phyloP scores from a whole-genome alignment of 2,329 filamentous ascomycete genomes.

The Xylaria sp. region DNA sequence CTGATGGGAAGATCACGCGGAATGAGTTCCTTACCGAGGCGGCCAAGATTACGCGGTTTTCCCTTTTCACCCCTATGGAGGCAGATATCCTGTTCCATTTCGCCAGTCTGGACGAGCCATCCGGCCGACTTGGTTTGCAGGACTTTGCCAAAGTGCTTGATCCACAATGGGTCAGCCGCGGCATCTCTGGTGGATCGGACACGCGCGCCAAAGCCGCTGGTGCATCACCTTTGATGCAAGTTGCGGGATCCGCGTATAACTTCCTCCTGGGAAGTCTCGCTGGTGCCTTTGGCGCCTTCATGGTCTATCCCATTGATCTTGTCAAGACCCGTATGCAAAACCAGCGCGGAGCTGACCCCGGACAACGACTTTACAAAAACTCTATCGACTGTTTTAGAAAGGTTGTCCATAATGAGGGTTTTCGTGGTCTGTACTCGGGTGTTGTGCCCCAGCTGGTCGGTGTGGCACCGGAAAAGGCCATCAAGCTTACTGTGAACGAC shows the following conservation, averaged over 20 bases:
- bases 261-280: conserved; percentile 85
- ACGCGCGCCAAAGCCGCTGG: conserved; percentile 33
- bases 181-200: conserved; percentile 44
- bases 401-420: conserved; percentile 86
- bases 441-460: conserved; percentile 92
- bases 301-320: conserved; percentile 98
- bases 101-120: conserved; percentile 83
- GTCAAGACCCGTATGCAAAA: conserved; percentile 99
- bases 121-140: conserved; percentile 70
- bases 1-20: conserved; percentile 88
- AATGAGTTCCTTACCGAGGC: conserved; percentile 94
- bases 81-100: conserved; percentile 99
- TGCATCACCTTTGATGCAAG: conserved; percentile 53
- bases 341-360: conserved; percentile 76
- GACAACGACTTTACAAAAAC: conserved; percentile 91
- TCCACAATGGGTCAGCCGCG: conserved; percentile 75
- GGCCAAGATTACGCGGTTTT: conserved; percentile 84
- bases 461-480: conserved; percentile 98
- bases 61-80: conserved; percentile 96
- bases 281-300: conserved; percentile 96
- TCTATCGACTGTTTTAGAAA: conserved; percentile 93
- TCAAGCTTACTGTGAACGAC: conserved; percentile 98
- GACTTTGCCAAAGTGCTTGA: conserved; percentile 97
- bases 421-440: conserved; percentile 86
- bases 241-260: conserved; percentile 79